Percentiles rank a stretch among this genome's conserved stretches.
Conservation (phyloP, 2,329 filamentous ascomycete species). For the Atkinsonella texensis region DNA sequence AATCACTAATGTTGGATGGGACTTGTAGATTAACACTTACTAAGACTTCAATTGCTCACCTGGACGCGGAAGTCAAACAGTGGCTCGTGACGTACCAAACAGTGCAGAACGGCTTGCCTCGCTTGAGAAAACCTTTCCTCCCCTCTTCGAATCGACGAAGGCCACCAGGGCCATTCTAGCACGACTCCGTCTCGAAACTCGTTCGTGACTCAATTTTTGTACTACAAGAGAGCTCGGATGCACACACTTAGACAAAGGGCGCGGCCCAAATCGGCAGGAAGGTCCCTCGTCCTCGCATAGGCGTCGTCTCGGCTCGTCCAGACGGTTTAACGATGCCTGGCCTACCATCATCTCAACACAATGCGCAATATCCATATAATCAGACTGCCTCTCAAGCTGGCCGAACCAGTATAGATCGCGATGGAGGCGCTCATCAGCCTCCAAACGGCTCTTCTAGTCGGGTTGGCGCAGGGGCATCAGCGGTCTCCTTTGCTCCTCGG, state of each 20-base stretch:
- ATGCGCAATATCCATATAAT: constrained; percentile 22
- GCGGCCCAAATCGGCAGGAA: constrained; percentile 27
- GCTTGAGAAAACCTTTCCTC: background rate
- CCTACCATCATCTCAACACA: constrained; percentile 24
- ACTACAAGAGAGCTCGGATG: constrained; percentile 22
- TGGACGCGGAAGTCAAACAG: no score
- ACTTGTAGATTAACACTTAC: no score
- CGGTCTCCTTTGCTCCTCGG: constrained; percentile 52
- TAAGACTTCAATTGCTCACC: no score
- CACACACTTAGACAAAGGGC: constrained; percentile 22
- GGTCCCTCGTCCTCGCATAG: constrained; percentile 21
- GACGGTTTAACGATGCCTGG: constrained; percentile 20
- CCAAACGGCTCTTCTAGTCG: constrained; percentile 31
- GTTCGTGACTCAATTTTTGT: background rate
- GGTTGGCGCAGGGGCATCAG: constrained; percentile 40
- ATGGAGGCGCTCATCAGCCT: constrained; percentile 38
- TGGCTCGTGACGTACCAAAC: background rate
- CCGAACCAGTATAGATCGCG: constrained; percentile 41
- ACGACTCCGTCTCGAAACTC: background rate
- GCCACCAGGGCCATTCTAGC: background rate
- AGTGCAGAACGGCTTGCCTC: background rate
- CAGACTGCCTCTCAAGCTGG: constrained; percentile 18
- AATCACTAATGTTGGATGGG: background rate
- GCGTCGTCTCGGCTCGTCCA: constrained; percentile 20
- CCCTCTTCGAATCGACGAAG: constrained; percentile 1